Base-by-base conservation (phyloP, 352 stramenopile genomes). In the Phytophthora rubi region DNA sequence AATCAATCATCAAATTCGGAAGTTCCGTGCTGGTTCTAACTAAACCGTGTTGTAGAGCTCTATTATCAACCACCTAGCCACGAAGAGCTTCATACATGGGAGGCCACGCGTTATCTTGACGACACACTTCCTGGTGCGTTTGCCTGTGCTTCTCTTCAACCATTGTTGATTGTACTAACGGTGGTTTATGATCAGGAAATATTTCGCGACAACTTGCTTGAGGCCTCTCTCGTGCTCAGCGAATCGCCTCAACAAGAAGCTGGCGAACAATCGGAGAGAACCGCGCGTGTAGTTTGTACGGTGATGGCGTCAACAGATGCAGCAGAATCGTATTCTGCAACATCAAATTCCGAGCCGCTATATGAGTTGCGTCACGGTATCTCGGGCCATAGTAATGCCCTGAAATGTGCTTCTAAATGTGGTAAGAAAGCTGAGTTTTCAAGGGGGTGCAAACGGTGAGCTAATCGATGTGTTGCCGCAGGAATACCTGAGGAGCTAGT, bases 51-150 rank as follows among this genome's bases (percentile, higher is more conserved):
- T 59, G 6, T 48, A 64, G 62, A 68, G 66, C 52, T 71, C 60
- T 23, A 65, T 55, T 33, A 85, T 97, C 49, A 90, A 91, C 53
- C 75, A 92, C 54, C 68, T 95, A 6, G 76, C 73, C 23, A 77
- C 59, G 10, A 71, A 71, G 44, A 58, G 71, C 23, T 66, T 73
- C 7, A 56, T 55, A 42, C 28, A 30, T 6, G 69, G 68, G 10
- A 79, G 72, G 53, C 88, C 86, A 10, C 76, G 84, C 12, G 87
- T 92, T 45, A 65, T 97, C 18, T 68, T 97, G 28, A 95, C 89
- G 0, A 95, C 89, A 7, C 89, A 97, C 48, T 82, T 95, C 21
- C 63, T 95, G 77, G 89, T 95, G 71, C 26, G 18, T 44, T 48
- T 68, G 7, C 18, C 54, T 37, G 8, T 26, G 12, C 21, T 57